phyloP scores from a whole-genome alignment of 371 early-diverging fungal genomes.

The Rhizomucor pusillus region DNA sequence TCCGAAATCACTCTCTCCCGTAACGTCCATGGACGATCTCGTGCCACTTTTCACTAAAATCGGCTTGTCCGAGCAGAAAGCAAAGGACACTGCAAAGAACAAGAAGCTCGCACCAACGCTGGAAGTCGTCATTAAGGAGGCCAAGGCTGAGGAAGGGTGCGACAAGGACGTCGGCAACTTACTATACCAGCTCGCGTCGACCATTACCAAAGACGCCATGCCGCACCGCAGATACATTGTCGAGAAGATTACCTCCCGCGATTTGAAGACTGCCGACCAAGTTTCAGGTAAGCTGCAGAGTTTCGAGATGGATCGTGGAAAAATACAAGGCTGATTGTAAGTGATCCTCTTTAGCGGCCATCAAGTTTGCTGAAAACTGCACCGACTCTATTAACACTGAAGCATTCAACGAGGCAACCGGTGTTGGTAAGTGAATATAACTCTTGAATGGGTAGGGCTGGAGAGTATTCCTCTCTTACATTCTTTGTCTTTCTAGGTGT shows the following conservation, averaged over 20 bases:
- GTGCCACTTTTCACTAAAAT: slow-evolving; percentile 75
- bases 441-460: no score
- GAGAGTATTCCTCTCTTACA: no score
- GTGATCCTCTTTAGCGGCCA: slow-evolving; percentile 64
- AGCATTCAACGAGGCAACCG: slow-evolving; percentile 80
- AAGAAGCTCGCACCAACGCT: slow-evolving; percentile 88
- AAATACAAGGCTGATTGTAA: neutral
- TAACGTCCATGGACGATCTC: slow-evolving; percentile 50
- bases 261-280: slow-evolving; percentile 82
- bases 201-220: slow-evolving; percentile 73
- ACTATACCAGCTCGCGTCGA: slow-evolving; percentile 86
- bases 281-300: slow-evolving; percentile 65
- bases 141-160: slow-evolving; percentile 61
- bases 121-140: slow-evolving; percentile 60
- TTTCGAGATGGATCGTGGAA: neutral
- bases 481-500: slow-evolving; percentile 52
- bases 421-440: slow-evolving; percentile 83
- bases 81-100: slow-evolving; percentile 92
- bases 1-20: no score
- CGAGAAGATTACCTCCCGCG: slow-evolving; percentile 66
- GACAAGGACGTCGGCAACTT: slow-evolving; percentile 74
- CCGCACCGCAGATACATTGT: slow-evolving; percentile 78
- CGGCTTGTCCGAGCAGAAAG: slow-evolving; percentile 88
- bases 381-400: slow-evolving; percentile 55
- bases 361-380: slow-evolving; percentile 76